A percentile compares a stretch with the other conserved stretches of the same genome.
Evolutionary conservation across 306 rosid genomes (phyloP).

Genomic region (Comarum palustre): DNA sequence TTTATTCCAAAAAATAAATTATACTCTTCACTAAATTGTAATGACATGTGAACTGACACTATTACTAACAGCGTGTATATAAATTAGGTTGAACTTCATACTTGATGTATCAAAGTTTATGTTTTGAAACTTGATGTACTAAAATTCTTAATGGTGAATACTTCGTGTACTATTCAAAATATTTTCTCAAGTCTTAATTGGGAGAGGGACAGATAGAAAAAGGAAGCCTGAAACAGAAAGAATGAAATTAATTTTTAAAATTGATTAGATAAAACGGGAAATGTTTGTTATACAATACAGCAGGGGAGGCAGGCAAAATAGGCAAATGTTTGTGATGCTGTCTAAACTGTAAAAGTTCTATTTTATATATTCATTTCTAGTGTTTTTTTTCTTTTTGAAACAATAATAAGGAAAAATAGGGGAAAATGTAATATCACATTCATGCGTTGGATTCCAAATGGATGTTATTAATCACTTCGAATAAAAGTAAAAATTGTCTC

Average conservation of each 20-base stretch:
- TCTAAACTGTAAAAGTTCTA: not conserved
- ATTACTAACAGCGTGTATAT: too few species aligned
- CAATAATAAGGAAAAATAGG: not conserved
- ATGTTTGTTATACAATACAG: conserved; percentile 5
- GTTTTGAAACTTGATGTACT: too few species aligned
- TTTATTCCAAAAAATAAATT: too few species aligned
- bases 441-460: not conserved
- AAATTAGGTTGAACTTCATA: too few species aligned
- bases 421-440: not conserved
- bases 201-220: not conserved
- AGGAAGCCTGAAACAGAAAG: not conserved
- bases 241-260: not conserved
- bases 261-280: not conserved
- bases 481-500: too few species aligned
- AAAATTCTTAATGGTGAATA: too few species aligned
- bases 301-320: not conserved
- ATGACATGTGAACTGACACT: too few species aligned
- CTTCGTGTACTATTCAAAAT: too few species aligned
- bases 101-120: too few species aligned
- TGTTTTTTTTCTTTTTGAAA: not conserved
- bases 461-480: too few species aligned
- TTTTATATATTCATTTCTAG: not conserved
- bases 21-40: too few species aligned
- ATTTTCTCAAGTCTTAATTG: conserved; percentile 25
- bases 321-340: not conserved